A percentile compares a stretch with the other conserved stretches of the same genome.
Conservation (phyloP, 345 rosid species). For the Hibiscus mutabilis region DNA sequence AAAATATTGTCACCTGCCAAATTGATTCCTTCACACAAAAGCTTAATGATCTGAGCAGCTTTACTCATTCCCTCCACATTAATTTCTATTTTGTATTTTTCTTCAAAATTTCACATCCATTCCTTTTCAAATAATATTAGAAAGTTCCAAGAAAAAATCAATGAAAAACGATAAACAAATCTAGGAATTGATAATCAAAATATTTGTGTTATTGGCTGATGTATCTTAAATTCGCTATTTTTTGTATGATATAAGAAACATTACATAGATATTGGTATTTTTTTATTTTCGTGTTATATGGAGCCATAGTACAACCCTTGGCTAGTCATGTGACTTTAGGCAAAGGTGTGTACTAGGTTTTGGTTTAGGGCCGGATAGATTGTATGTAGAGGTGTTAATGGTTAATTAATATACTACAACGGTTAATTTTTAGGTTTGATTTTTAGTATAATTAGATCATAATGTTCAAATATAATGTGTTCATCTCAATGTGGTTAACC, state of each 20-base stretch:
- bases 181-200: neutral
- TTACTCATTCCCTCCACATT: neutral
- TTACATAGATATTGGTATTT: too few relatives aligned
- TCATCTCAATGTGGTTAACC: too few relatives aligned
- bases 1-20: neutral
- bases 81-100: neutral
- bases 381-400: too few relatives aligned
- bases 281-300: too few relatives aligned
- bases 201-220: neutral
- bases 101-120: neutral
- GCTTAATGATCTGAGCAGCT: neutral
- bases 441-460: too few relatives aligned
- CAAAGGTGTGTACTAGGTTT: too few relatives aligned
- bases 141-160: neutral
- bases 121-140: neutral
- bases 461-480: too few relatives aligned
- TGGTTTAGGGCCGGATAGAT: too few relatives aligned
- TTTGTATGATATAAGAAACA: neutral
- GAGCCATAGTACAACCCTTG: too few relatives aligned
- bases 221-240: neutral
- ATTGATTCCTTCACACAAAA: neutral
- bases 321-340: too few relatives aligned
- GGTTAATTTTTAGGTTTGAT: too few relatives aligned
- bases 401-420: too few relatives aligned
- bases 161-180: neutral